Base-by-base conservation (phyloP, 345 rosid genomes). In the Citrus trifoliata region DNA sequence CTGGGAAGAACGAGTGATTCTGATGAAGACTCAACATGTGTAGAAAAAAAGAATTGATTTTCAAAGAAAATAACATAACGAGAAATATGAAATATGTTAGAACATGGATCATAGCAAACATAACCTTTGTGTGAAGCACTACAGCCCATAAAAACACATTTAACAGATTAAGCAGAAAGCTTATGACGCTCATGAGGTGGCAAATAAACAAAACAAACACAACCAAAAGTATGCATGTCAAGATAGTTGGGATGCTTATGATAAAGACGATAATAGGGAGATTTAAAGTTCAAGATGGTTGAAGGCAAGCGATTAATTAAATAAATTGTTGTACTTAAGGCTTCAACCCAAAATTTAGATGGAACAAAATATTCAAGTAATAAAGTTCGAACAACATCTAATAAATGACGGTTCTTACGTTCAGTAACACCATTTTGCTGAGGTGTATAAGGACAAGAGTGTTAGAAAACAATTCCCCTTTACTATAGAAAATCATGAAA, bases 301-400 rank as follows among this genome's bases (percentile, higher is more conserved):
- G 48, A 55, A 14, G 46, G 73, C 22, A 53, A 4, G 0, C 74
- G 1, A 59, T 81, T 81, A 30, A 72, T 77, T 6, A 77, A 30
- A 30, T 66, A 81, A 64, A 59, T 71, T 0, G 25, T 38, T 2
- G 65, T 81, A 10, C 63, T 67, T 5, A 77, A 30, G 1, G 63
- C 81, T 58, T 78, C 58, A 0, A 42, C 55, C 81, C 35, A 81
- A 5, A 78, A 73, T 3, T 24, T 30, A 53, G 70, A 7, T 2
- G 74, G n/a, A 53, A 53, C 58, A 53, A 53, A 53, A 18, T 1
- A 53, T 19, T 53, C 58, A 18, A 53, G 21, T 67, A 19, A 65
- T 51, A 81, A 16, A 5, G 69, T 72, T 4, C 46, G 67, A 78
- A 61, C 25, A 16, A 67, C 25, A 16, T 82, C 71, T 9, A 82